Evolutionary conservation across 345 rosid species (phyloP).

Genomic region (Eucalyptus shirleyi): DNA sequence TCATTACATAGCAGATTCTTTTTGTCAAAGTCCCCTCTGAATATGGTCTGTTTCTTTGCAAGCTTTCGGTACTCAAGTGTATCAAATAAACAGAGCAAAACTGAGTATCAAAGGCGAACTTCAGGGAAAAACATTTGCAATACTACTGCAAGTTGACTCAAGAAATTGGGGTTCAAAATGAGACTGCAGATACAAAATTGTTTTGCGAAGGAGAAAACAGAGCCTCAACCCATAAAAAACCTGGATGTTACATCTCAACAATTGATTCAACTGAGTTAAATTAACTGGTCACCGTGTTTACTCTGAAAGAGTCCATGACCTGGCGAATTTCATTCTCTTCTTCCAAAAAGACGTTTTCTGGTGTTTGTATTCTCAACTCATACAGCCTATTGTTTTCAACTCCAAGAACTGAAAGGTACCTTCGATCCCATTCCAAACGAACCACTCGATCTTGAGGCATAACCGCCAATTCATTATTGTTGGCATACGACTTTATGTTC

Average conservation of each 20-base stretch:
- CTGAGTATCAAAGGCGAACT: background rate
- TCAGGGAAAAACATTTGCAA: background rate
- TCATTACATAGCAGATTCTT: background rate
- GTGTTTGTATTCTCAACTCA: constrained; percentile 82
- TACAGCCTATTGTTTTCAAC: constrained; percentile 78
- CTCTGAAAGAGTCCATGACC: constrained; percentile 90
- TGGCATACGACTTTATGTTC: constrained; percentile 86
- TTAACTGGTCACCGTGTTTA: constrained; percentile 44
- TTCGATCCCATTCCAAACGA: constrained; percentile 80
- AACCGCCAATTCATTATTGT: constrained; percentile 83
- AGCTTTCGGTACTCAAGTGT: background rate
- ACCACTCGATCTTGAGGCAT: constrained; percentile 83
- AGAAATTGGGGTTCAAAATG: background rate
- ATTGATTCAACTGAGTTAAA: background rate
- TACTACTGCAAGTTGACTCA: background rate
- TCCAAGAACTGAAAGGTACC: constrained; percentile 81
- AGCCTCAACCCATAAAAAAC: background rate
- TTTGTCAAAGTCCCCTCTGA: background rate
- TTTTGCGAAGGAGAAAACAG: background rate
- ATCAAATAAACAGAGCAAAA: background rate
- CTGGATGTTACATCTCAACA: background rate
- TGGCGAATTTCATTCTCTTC: constrained; percentile 78
- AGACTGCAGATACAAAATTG: background rate
- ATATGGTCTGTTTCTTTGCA: background rate
- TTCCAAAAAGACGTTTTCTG: constrained; percentile 70